Base-by-base conservation (phyloP, 495 filamentous ascomycete genomes). In the Alectoria sarmentosa region DNA sequence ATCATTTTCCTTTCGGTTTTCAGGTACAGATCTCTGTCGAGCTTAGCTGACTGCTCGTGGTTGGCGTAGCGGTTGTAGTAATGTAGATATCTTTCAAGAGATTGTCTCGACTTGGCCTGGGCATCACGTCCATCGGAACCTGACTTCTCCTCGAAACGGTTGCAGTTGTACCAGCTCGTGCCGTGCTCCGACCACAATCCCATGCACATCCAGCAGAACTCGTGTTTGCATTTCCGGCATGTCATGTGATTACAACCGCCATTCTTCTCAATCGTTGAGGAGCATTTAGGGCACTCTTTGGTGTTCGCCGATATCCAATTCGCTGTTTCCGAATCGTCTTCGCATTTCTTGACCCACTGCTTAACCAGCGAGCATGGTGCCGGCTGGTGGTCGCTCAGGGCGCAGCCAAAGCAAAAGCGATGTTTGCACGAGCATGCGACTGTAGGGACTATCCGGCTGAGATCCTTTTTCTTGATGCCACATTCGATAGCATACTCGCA, bases 161-260 rank as follows among this genome's bases (percentile, higher is more conserved):
- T 98, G 83, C 94, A 98, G 74, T 96, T 98, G 77, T 98, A 98
- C 94, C 94, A 98, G 77, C 91, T 96, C n/a, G 94, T 98, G 63
- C 94, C 94, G 71, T 98, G 94, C 74, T 98, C 94, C 2, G 91
- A 92, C 94, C 94, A 98, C 13, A 96, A 79, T 1, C 94, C 94
- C 94, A 98, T 98, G 74, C 94, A 98, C 86, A 98, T 97, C 94
- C 94, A 98, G 79, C 94, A 98, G 71, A 98, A 98, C 74, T 98
- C 94, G 72, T 98, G 88, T 71, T 94, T 92, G 80, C 94, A 98
- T 76, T 98, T 98, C 55, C 94, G 84, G 75, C 94, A 98, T 0
- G 94, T 98, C 94, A 98, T 98, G 73, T 98, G 94, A 80, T 98
- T 98, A 77, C 94, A 98, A 8, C 94, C 94, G 23, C 94, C 94